Evolutionary conservation across 352 stramenopile genomes (phyloP).

Genomic region (Globisporangium abappressorium): DNA sequence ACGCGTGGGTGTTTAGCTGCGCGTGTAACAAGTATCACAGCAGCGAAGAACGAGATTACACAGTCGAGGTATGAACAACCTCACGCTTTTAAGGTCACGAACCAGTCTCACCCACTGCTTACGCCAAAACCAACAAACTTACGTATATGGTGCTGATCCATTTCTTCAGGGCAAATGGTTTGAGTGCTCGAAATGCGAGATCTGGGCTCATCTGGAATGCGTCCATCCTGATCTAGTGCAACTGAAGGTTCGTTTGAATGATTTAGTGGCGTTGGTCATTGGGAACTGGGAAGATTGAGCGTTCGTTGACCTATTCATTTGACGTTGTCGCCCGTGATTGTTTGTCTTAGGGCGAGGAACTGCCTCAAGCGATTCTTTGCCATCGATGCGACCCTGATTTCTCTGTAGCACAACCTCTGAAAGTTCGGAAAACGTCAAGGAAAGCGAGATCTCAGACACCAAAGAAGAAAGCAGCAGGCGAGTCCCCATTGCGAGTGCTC

Average conservation of each 20-base stretch:
- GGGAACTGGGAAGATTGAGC: background rate
- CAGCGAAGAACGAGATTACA: slow-evolving; percentile 42
- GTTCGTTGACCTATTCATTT: background rate
- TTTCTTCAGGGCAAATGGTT: slow-evolving; percentile 68
- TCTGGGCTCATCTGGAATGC: slow-evolving; percentile 74
- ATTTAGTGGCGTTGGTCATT: too few species aligned
- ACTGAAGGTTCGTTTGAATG: slow-evolving; percentile 19
- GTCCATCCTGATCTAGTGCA: slow-evolving; percentile 44
- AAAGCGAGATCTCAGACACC: background rate
- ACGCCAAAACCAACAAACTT: background rate
- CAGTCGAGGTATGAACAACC: slow-evolving; percentile 44
- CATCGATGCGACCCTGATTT: slow-evolving; percentile 2
- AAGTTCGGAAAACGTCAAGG: background rate
- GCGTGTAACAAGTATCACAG: slow-evolving; percentile 61
- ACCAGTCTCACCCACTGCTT: background rate
- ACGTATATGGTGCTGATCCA: background rate
- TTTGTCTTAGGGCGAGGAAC: slow-evolving; percentile 8
- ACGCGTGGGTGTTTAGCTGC: slow-evolving; percentile 78
- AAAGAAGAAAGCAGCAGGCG: background rate
- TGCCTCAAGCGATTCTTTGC: slow-evolving; percentile 14
- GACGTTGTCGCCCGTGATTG: background rate
- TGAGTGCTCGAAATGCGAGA: slow-evolving; percentile 74
- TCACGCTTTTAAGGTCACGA: background rate
- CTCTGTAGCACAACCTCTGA: too few species aligned
- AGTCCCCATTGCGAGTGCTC: slow-evolving; percentile 7